These are phyloP conservation scores for Pseudocercospora fuligena DNA, from an alignment of 2,329 filamentous ascomycete species.

Conservation along the genomic window DNA sequence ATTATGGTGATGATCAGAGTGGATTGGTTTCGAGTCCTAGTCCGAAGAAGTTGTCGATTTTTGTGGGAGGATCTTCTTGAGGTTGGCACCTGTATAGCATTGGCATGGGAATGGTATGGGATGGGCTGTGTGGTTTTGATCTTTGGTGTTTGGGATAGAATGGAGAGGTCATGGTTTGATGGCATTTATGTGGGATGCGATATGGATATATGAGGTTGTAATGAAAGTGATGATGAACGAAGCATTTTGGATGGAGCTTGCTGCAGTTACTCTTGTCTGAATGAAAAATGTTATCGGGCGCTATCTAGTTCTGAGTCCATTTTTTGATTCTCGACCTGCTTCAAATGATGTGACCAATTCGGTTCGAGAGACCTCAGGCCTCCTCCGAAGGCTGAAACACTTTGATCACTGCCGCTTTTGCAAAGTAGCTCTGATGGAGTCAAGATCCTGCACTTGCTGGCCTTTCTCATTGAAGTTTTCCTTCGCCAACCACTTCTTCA, in stretches of 20 bases:
- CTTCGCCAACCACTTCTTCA: conserved; percentile 61
- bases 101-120: not conserved
- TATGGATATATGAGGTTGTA: not conserved
- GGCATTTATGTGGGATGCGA: not conserved
- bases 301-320: not conserved
- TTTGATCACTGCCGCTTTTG: not conserved
- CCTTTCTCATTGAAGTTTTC: conserved; percentile 62
- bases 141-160: not conserved
- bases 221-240: conserved; percentile 8
- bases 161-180: not conserved
- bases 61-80: conserved; percentile 52
- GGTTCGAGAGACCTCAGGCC: too few species aligned
- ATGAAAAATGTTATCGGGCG: not conserved
- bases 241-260: conserved; percentile 9
- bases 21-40: conserved; percentile 52
- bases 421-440: conserved; percentile 37
- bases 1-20: conserved; percentile 51
- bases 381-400: too few species aligned
- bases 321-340: too few species aligned
- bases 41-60: conserved; percentile 51
- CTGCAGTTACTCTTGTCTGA: not conserved
- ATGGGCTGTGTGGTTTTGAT: not conserved
- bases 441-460: conserved; percentile 55
- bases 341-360: too few species aligned
- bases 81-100: not conserved